phyloP scores from a whole-genome alignment of 345 rosid species.

The Barbarea vulgaris region DNA sequence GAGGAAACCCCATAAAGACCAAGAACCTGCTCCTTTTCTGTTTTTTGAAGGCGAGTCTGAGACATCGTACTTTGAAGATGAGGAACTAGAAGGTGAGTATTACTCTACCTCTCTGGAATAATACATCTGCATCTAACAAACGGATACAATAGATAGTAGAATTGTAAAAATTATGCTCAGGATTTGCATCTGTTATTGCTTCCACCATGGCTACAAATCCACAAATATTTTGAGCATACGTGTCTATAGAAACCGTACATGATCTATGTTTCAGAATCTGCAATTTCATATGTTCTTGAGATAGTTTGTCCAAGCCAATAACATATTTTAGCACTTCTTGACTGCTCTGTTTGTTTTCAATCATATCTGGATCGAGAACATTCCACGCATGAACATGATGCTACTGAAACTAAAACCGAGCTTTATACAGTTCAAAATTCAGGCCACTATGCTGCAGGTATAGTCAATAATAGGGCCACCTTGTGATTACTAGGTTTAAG shows the following conservation, averaged over 20 bases:
- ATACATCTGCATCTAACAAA: slow-evolving; percentile 19
- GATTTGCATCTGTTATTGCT: slow-evolving; percentile 2
- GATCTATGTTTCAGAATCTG: not conserved
- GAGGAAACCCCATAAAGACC: slow-evolving; percentile 57
- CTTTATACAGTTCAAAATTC: not conserved
- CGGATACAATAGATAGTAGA: not conserved
- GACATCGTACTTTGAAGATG: slow-evolving; percentile 47
- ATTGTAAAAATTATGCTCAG: not conserved
- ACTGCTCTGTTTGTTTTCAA: not conserved
- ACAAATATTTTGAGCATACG: not conserved
- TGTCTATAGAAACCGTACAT: not conserved
- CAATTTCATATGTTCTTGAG: not conserved
- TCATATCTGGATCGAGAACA: not conserved
- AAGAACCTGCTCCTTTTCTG: slow-evolving; percentile 57
- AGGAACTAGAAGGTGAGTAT: slow-evolving; percentile 56
- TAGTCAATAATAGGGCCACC: not conserved
- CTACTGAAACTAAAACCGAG: not conserved
- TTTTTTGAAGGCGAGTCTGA: slow-evolving; percentile 51
- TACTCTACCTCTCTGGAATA: slow-evolving; percentile 40
- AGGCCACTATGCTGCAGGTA: not conserved
- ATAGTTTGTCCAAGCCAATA: slow-evolving; percentile 2
- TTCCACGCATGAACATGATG: not conserved
- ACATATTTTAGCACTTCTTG: not conserved
- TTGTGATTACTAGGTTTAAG: slow-evolving; percentile 9
- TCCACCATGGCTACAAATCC: not conserved